Evolutionary conservation across 257 asterid species (phyloP), one percentile per base, ranked within the genome.

Genomic region (Solanum pinnatisectum): DNA sequence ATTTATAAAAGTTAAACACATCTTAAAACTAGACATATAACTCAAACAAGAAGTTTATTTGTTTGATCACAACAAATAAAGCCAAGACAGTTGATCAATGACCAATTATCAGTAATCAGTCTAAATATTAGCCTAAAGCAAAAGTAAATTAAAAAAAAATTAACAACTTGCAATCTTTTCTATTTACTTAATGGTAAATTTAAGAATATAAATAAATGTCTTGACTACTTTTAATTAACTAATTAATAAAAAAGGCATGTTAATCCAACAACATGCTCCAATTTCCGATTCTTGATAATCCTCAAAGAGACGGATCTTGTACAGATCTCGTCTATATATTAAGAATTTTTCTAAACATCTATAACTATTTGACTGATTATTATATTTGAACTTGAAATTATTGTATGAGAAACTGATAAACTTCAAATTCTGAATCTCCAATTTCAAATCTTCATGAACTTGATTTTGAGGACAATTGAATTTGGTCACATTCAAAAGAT

Each of bases 241-340:
- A n/a, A n/a, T n/a, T 4, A 15, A 93, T n/a, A 91, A 12, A 84
- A 84, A 78, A 16, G 91, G 91, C 95, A 93, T 88, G 90, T 91
- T 91, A 44, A 91, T 91, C 93, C 94, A 91, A 25, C 87, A 91
- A 88, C 88, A 86, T 65, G 89, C 74, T 40, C 92, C 93, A 90
- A 87, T 83, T 83, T 79, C 84, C 91, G 88, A 89, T 7, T 89
- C 89, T 83, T 92, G 90, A 88, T 92, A 84, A 84, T 77, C 33
- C 89, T 39, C 13, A 42, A 85, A 1, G 78, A 39, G 40, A 89
- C 37, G 52, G 72, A 44, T 85, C 67, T 16, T 88, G 88, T 90
- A 35, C 4, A 35, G 3, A 35, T 73, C 18, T 3, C 4, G 7
- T 72, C 5, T 72, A 72, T 72, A 2, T 72, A 33, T 72, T 72